phyloP scores from a whole-genome alignment of 208 protist genomes.

The Trypanosomatidae sp. region DNA sequence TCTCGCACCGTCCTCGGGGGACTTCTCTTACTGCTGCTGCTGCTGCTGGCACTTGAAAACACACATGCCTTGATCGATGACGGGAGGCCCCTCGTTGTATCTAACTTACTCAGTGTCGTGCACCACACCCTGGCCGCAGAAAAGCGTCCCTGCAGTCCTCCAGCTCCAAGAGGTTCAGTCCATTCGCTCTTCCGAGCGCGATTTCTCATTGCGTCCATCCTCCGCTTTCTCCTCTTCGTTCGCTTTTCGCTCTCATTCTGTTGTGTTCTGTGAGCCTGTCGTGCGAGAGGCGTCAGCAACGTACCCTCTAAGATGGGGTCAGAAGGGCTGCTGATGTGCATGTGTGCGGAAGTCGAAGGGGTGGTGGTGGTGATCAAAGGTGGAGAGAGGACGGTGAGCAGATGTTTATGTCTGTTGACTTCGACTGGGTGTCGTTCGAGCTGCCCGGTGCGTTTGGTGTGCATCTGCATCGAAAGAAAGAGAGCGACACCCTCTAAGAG shows the following conservation, averaged over 20 bases:
- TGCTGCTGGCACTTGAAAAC: not conserved
- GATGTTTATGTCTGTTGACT: not conserved
- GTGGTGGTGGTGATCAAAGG: not conserved
- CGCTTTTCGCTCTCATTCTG: not conserved
- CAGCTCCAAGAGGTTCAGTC: not conserved
- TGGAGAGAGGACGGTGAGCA: not conserved
- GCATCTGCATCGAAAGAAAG: not conserved
- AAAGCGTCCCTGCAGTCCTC: not conserved
- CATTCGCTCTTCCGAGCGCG: not conserved
- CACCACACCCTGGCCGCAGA: not conserved
- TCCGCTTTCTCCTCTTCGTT: not conserved
- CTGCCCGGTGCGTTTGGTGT: not conserved
- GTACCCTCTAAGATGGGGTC: not conserved
- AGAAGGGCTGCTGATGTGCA: not conserved
- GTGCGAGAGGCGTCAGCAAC: not conserved
- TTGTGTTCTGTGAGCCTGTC: not conserved
- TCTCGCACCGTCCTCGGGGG: not conserved
- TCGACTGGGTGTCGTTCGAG: not conserved
- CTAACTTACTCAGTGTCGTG: not conserved
- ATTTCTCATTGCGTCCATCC: not conserved
- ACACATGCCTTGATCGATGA: not conserved
- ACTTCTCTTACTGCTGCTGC: not conserved
- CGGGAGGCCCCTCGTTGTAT: not conserved
- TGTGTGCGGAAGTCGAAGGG: not conserved
- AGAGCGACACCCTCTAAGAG: not conserved